Conservation (phyloP, 2,329 filamentous ascomycete genomes). For the Cadophora malorum region DNA sequence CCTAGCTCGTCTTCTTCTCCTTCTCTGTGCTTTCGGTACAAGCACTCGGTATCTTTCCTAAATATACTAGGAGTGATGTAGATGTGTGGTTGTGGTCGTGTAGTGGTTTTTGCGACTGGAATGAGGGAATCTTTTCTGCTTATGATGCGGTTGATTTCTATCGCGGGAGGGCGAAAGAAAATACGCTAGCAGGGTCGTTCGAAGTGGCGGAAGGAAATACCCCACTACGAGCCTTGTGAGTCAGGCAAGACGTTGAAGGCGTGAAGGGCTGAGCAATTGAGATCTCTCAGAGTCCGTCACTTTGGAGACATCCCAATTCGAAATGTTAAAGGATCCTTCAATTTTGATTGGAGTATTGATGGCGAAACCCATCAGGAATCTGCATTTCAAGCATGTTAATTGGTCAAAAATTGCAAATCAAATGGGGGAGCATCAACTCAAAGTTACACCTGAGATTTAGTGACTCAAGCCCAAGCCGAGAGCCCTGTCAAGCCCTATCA, state of each 20-base stretch:
- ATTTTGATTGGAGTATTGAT: too few species aligned
- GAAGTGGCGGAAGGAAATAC: not conserved
- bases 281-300: not conserved
- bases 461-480: conserved; percentile 5
- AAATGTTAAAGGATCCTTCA: too few species aligned
- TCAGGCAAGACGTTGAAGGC: conserved; percentile 4
- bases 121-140: conserved; percentile 5
- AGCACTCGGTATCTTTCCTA: not conserved
- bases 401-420: not conserved
- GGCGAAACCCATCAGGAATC: not conserved
- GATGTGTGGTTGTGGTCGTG: not conserved
- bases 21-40: not conserved
- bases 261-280: not conserved
- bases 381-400: not conserved
- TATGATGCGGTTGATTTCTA: conserved; percentile 12
- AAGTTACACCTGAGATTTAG: not conserved
- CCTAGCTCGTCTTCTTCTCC: not conserved
- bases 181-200: conserved; percentile 10
- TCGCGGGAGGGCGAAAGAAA: not conserved
- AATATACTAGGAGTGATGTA: not conserved
- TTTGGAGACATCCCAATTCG: not conserved
- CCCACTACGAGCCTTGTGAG: conserved; percentile 21
- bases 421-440: not conserved
- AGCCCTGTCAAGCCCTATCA: not conserved
- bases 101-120: not conserved